Percentiles rank a stretch among this genome's conserved stretches.
These are phyloP conservation scores for Xerocomus spinulosus DNA, from an alignment of 768 basidiomycete species.

Conservation along the genomic window DNA sequence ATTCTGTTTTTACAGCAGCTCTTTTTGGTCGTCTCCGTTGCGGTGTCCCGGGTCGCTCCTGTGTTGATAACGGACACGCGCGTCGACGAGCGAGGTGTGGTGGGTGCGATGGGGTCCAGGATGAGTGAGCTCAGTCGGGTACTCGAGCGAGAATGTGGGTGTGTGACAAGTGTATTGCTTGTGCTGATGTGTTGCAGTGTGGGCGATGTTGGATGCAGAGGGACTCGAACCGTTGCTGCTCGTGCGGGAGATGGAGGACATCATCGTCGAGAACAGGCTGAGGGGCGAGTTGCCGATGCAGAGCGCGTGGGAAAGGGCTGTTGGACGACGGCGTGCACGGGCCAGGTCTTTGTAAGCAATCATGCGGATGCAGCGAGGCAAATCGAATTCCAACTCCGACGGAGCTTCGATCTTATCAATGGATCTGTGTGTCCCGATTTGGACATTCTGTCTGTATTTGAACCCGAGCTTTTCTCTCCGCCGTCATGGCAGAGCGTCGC, in stretches of 20 bases:
- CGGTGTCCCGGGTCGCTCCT: constrained; percentile 66
- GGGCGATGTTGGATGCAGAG: constrained; percentile 49
- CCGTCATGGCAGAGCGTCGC: not conserved
- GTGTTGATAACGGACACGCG: constrained; percentile 46
- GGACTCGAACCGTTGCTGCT: constrained; percentile 44
- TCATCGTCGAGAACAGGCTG: constrained; percentile 61
- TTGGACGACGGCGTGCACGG: constrained; percentile 28
- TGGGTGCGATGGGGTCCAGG: constrained; percentile 40
- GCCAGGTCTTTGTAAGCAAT: constrained; percentile 24
- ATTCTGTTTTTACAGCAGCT: constrained; percentile 71
- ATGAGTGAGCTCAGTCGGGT: constrained; percentile 39
- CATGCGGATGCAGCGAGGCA: constrained; percentile 13
- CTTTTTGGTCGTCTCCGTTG: constrained; percentile 70
- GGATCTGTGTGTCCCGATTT: constrained; percentile 19
- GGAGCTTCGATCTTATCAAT: constrained; percentile 14
- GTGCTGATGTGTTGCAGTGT: constrained; percentile 34
- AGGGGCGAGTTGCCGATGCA: constrained; percentile 56
- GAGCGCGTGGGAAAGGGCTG: constrained; percentile 47
- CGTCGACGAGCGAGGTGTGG: constrained; percentile 26
- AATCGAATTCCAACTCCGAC: not conserved
- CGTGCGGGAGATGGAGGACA: constrained; percentile 55
- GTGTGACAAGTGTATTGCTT: too few species aligned
- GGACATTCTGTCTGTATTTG: constrained; percentile 2
- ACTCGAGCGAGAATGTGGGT: constrained; percentile 54
- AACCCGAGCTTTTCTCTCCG: not conserved